Base-by-base conservation (phyloP, 495 filamentous ascomycete species). In the Oleoguttula mirabilis region DNA sequence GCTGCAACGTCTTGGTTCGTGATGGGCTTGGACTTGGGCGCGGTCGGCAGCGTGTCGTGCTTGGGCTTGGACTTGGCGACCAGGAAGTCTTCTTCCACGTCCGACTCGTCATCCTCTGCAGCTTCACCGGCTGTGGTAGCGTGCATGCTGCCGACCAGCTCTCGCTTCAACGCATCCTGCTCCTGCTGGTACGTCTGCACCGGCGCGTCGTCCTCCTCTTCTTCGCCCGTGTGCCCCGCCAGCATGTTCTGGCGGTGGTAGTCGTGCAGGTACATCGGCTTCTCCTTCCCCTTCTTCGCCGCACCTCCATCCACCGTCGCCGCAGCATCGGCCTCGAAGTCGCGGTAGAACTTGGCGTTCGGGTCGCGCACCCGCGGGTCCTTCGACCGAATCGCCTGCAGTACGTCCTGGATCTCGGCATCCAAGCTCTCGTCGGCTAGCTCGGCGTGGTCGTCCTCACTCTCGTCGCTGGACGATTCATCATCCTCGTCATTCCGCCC, bases 341-440 rank as follows among this genome's bases (percentile, higher is more conserved):
- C 65, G 19, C 63, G 62, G 60, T 83, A 96, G 66, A 95, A 98
- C 12, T 65, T 82, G 36, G 66, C 69, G 11, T 77, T 68, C 41
- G 76, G 70, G 58, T 96, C 81, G 66, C 95, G 95, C 28, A 98
- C 73, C 23, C 82, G 66, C 16, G 90, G 90, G 55, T 98, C 88
- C 60, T 87, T 95, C 40, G 69, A 76, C 41, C 79, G 76, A 51
- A 98, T 90, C 24, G 90, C 90, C 34, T 80, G 69, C 23, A 98
- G 67, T 0, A 85, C 90, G 11, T 76, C 83, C 16, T 76, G 73
- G 40, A 95, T 94, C 46, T 93, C 77, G n/a, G 72, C 72, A 56
- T 98, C 90, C 40, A 95, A 66, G 5, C 75, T 74, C 52, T 79
- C 71, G 2, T 86, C 93, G 21, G 76, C 85, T 11, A 96, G 67